A percentile compares a stretch with the other conserved stretches of the same genome.
Conservation (phyloP, 2,329 filamentous ascomycete species). For the Hypoxylon sp. region DNA sequence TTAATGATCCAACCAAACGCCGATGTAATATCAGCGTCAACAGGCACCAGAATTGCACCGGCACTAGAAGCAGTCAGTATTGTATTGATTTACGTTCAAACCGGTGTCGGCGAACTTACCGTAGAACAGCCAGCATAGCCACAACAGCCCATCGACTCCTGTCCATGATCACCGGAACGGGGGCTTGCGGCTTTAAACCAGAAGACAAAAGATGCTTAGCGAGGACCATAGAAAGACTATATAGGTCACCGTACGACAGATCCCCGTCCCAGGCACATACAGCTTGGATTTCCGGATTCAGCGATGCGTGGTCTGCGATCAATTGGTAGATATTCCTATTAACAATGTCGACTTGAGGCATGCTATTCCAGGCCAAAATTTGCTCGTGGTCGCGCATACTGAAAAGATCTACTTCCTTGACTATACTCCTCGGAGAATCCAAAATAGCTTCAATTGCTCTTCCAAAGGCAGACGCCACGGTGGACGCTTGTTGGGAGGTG, state of each 20-base stretch:
- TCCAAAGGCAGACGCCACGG: constrained; percentile 68
- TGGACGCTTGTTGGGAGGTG: constrained; percentile 61
- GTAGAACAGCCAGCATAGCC: constrained; percentile 77
- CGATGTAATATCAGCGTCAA: constrained; percentile 63
- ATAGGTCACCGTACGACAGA: constrained; percentile 53
- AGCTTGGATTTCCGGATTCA: constrained; percentile 58
- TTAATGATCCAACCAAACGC: constrained; percentile 61
- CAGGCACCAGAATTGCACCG: constrained; percentile 66
- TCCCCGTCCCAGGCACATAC: constrained; percentile 54
- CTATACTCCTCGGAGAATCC: constrained; percentile 57
- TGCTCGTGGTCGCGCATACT: constrained; percentile 69
- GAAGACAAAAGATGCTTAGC: constrained; percentile 51
- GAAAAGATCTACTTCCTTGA: constrained; percentile 67
- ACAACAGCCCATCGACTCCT: constrained; percentile 79
- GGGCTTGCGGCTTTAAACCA: constrained; percentile 52
- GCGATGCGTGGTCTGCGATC: constrained; percentile 59
- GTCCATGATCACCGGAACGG: constrained; percentile 77
- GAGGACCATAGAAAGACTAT: constrained; percentile 50
- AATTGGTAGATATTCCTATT: constrained; percentile 63
- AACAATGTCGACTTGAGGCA: constrained; percentile 59
- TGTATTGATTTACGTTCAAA: constrained; percentile 19
- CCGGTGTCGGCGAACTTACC: constrained; percentile 69
- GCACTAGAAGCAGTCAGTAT: constrained; percentile 51
- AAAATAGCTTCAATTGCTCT: constrained; percentile 65
- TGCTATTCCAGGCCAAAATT: constrained; percentile 67